Evolutionary conservation across 2,329 filamentous ascomycete genomes (phyloP), one percentile per base, ranked within the genome.

Genomic region (Penicillium sp.): DNA sequence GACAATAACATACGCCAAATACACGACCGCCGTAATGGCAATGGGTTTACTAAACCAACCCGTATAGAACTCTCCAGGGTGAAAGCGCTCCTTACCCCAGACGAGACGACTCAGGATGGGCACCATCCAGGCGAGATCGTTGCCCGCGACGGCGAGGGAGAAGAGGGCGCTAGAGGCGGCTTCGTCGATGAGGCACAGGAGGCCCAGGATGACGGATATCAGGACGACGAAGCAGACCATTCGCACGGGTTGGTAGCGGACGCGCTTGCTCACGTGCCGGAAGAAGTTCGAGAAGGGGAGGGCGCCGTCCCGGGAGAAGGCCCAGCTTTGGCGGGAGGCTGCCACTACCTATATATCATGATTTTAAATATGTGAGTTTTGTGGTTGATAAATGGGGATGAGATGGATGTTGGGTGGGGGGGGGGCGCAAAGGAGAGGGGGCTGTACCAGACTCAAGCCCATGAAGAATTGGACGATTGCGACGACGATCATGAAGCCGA

Each of bases 391-490:
- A 8, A 13, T 22, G n/a, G 17, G 9, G 10, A 28, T 7, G 9
- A 19, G 2, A 10, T 19, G n/a, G n/a, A n/a, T 26, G 22, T 15
- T 19, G 19, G 9, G 6, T 19, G 10, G 4, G 19, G 19, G 8
- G n/a, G 2, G 8, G 15, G n/a, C n/a, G n/a, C n/a, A n/a, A n/a
- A n/a, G 1, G 24, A 21, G 32, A 24, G 1, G 12, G 22, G 17
- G 28, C 54, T 53, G 17, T 53, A 69, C 67, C 46, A 81, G 75
- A 28, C 75, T 78, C 1, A 82, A 64, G 1, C 79, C 79, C 74
- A 83, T 82, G 19, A 82, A 69, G 61, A 80, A 83, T 59, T 83
- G 80, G 3, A 81, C 78, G 43, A 81, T 74, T 58, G 81, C 78
- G 19, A 82, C 65, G 0, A 82, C 69, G 1, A 72, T 70, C 75